Base-by-base conservation (phyloP, 1,284 basidiomycete species). In the Mycena sp. region DNA sequence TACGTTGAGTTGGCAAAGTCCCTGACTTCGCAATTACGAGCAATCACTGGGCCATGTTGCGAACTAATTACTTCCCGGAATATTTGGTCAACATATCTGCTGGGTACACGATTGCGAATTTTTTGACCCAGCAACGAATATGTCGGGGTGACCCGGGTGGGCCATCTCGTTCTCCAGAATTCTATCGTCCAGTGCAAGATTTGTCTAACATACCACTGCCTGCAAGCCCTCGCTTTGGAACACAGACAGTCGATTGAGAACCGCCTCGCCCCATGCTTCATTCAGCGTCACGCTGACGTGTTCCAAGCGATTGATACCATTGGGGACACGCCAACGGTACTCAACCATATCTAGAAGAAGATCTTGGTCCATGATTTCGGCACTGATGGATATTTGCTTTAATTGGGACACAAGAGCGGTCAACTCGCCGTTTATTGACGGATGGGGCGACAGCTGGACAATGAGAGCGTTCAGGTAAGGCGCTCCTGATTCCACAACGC, bases 281-380 rank as follows among this genome's bases (percentile, higher is more conserved):
- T 25, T 37, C 6, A 56, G 44, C 6, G 21, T 16, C 23, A 38
- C 54, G 6, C 43, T 46, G 6, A 56, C 32, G 4, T 38, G 53
- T 29, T 38, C 44, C n/a, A 56, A 21, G n/a, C 35, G 44, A 46
- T 45, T 30, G 29, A 17, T 12, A 25, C 10, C 10, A 32, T 25
- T 41, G 41, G 30, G 9, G 6, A 55, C 38, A 26, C 54, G 44
- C 54, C 54, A 56, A 37, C 54, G 54, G 16, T 43, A 46, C 44
- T 56, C 41, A 3, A 56, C n/a, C 44, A 56, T 56, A 14, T 56
- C 44, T 6, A 46, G 32, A 14, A 56, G 40, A n/a, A 6, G 25
- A 10, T 3, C 12, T 45, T 55, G 53, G 26, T 46, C 44, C 3
- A 56, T 19, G 5, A 14, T n/a, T 1, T 46, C 44, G 25, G 35